Percentiles rank a stretch among this genome's conserved stretches.
These are phyloP conservation scores for Xylariales sp. DNA, from an alignment of 2,329 filamentous ascomycete genomes.

Conservation along the genomic window DNA sequence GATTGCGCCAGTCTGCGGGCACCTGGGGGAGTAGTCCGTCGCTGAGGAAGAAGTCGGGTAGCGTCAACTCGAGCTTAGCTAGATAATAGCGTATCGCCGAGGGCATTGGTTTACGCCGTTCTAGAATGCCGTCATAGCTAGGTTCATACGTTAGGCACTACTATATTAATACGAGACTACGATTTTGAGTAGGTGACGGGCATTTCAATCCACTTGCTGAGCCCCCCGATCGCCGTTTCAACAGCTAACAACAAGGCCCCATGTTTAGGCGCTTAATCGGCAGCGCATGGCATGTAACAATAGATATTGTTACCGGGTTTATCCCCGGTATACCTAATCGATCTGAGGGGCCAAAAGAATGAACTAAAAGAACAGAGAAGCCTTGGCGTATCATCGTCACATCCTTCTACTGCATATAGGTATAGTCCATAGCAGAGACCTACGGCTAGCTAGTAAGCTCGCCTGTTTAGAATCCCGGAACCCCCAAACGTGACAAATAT, in stretches of 20 bases:
- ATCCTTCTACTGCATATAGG: constrained; percentile 8
- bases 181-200: neutral
- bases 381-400: constrained; percentile 16
- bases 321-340: neutral
- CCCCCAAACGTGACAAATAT: constrained; percentile 1
- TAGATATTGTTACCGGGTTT: neutral
- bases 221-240: no score
- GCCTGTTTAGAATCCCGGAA: neutral
- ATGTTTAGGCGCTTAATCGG: neutral
- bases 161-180: neutral
- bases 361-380: neutral
- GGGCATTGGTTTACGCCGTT: neutral
- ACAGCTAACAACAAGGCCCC: neutral
- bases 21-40: constrained; percentile 60
- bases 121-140: neutral
- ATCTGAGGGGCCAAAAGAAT: neutral
- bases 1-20: constrained; percentile 62
- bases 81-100: constrained; percentile 33
- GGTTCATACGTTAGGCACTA: neutral
- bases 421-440: neutral
- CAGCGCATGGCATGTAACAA: neutral
- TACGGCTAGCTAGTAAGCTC: constrained; percentile 1
- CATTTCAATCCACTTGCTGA: neutral
- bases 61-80: constrained; percentile 33
- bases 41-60: constrained; percentile 51